Evolutionary conservation across 164 flowering plant genomes (phyloP), one percentile per base, ranked within the genome.

Genomic region (Vitis rupestris): DNA sequence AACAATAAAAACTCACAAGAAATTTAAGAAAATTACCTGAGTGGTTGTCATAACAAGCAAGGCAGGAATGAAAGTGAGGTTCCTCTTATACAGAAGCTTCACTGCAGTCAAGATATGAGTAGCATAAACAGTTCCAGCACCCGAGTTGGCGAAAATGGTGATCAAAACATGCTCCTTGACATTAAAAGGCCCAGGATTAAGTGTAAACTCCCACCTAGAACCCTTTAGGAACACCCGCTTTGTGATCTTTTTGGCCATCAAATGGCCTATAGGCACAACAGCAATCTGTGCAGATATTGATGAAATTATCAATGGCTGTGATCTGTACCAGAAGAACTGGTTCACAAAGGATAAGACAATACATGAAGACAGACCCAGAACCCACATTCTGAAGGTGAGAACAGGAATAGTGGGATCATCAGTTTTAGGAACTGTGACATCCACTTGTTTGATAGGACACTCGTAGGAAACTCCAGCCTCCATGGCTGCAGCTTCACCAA

Each of bases 321-420:
- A 68, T 15, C 92, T 71, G 79, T 81, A 88, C 88, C 88, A 86
- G 72, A 86, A 86, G 73, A 87, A 87, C 81, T 87, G 91, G 77
- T 87, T 85, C 59, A 81, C 82, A 65, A 87, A 84, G 1, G 90
- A 83, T 12, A 88, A 75, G 1, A 86, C 1, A 2, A 86, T 72
- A 59, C 92, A 88, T 1, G 84, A 64, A 10, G 57, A n/a, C 0
- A 82, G 1, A 7, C 92, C 90, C 52, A 87, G 70, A 52, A 77
- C 79, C 89, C 89, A 87, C 84, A 79, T 84, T 50, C 91, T 72
- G 82, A 87, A 87, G 5, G 91, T 86, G 51, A 83, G 61, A 1
- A 70, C 85, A 6, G 88, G 85, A 54, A 81, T 61, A 30, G 77
- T 59, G 1, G 87, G 81, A 64, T 87, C 91, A 47, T 87, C 91